phyloP scores from a whole-genome alignment of 2,329 filamentous ascomycete species.

The Neofusicoccum cordaticola region DNA sequence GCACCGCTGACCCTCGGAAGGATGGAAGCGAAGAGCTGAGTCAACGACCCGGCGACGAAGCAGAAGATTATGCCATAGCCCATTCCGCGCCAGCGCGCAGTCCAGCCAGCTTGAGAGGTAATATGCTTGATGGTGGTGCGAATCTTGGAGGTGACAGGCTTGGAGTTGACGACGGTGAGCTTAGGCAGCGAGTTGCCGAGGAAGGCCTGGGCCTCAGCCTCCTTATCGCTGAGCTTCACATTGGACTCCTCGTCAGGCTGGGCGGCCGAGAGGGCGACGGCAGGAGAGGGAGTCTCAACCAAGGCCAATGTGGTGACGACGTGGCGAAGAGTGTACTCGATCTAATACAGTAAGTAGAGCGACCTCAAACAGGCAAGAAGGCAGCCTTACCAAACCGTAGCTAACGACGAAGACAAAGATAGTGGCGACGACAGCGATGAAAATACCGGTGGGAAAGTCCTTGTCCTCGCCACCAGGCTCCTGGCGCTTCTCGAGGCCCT shows the following conservation, averaged over 20 bases:
- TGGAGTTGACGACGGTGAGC: slow-evolving; percentile 47
- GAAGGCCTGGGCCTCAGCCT: slow-evolving; percentile 36
- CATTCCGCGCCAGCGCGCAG: slow-evolving; percentile 68
- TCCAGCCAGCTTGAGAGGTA: slow-evolving; percentile 60
- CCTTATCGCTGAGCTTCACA: slow-evolving; percentile 34
- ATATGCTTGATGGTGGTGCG: slow-evolving; percentile 60
- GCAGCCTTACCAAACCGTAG: slow-evolving; percentile 38
- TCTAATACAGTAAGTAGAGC: slow-evolving; percentile 21
- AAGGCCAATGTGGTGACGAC: slow-evolving; percentile 62
- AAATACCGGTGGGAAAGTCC: slow-evolving; percentile 32
- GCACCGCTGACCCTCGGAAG: slow-evolving; percentile 43
- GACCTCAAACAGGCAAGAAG: not conserved
- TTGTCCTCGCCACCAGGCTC: slow-evolving; percentile 22
- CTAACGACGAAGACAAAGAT: slow-evolving; percentile 41
- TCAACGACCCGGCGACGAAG: slow-evolving; percentile 35
- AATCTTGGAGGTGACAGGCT: slow-evolving; percentile 62
- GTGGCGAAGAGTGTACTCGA: slow-evolving; percentile 57
- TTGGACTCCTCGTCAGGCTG: slow-evolving; percentile 46
- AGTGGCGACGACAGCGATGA: slow-evolving; percentile 32
- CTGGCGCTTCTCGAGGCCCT: slow-evolving; percentile 16
- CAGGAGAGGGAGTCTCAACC: slow-evolving; percentile 59
- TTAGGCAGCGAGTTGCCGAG: slow-evolving; percentile 28
- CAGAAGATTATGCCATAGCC: slow-evolving; percentile 43
- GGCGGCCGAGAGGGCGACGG: slow-evolving; percentile 48
- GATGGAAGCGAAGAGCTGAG: slow-evolving; percentile 45